Base-by-base conservation (phyloP, 371 early-diverging fungal species). In the Mucor mucedo region DNA sequence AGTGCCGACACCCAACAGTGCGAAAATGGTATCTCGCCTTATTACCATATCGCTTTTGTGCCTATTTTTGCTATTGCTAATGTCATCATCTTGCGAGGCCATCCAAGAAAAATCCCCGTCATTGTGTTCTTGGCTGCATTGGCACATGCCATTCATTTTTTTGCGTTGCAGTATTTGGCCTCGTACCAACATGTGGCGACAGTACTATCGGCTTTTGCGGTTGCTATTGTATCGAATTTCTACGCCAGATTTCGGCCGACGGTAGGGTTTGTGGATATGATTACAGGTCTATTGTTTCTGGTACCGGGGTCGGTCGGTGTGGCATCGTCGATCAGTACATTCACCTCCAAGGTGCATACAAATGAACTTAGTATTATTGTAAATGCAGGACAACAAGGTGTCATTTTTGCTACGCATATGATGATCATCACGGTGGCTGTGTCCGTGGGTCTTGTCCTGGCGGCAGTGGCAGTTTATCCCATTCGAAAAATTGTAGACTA, bases 291-390 rank as follows among this genome's bases (percentile, higher is more conserved):
- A 5, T 39, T 75, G 45, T 75, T 75, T 58, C 27, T 75, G 14
- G 75, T 71, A 2, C 75, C 75, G 38, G 75, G 75, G 0, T 71
- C 75, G 4, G 71, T 75, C 4, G 75, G 75, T 30, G 75, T 75
- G 1, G 60, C 75, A 2, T 71, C 69, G 5, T 69, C 75, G 3
- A 47, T 75, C 4, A 63, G 59, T 21, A 59, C 62, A 0, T 69
- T 75, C 53, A 52, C 67, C 0, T 65, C 71, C 0, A 55, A 59
- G 1, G 62, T 49, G 8, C 59, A 69, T 54, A 61, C 69, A 52
- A 66, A 66, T 8, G 75, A 75, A 49, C 59, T 69, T 14, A 71
- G 65, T 1, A 62, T 75, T 14, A 69, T 71, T 44, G n/a, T 71
- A 7, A 71, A 75, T 55, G 72, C 72, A 8, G 72, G 75, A 5